Evolutionary conservation across 73 alveolate species (phyloP).

Genomic region (Symbiodinium natans): DNA sequence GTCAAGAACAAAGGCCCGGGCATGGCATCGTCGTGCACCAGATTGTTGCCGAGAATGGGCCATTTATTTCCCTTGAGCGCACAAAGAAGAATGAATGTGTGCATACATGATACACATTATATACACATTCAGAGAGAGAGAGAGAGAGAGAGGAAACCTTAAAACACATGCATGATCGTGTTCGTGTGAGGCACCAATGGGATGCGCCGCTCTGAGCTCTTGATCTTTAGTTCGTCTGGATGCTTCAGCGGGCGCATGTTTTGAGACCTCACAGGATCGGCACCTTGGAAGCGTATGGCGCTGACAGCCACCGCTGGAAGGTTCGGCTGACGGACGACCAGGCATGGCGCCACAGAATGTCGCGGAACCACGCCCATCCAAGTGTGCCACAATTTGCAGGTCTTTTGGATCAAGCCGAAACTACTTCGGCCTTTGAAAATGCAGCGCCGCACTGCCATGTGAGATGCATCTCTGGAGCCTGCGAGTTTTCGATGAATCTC

Average conservation of each 20-base stretch:
- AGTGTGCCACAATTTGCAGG: not conserved
- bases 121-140: no score
- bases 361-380: no score
- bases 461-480: not conserved
- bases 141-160: not conserved
- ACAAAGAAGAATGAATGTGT: no score
- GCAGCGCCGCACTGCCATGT: conserved; percentile 34
- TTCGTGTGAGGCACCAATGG: conserved; percentile 67
- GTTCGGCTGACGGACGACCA: conserved; percentile 59
- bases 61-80: no score
- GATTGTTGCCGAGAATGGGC: no score
- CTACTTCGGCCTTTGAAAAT: conserved; percentile 67
- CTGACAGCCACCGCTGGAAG: conserved; percentile 92
- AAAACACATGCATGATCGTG: not conserved
- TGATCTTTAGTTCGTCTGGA: no score
- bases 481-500: not conserved
- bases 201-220: not conserved
- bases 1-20: conserved; percentile 73
- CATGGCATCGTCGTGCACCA: not conserved
- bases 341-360: not conserved
- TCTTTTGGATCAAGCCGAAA: conserved; percentile 92
- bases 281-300: conserved; percentile 76
- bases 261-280: conserved; percentile 39
- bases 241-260: no score
- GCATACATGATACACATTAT: no score